Conservation (phyloP, 1,284 basidiomycete genomes). For the Inonotus hispidus region DNA sequence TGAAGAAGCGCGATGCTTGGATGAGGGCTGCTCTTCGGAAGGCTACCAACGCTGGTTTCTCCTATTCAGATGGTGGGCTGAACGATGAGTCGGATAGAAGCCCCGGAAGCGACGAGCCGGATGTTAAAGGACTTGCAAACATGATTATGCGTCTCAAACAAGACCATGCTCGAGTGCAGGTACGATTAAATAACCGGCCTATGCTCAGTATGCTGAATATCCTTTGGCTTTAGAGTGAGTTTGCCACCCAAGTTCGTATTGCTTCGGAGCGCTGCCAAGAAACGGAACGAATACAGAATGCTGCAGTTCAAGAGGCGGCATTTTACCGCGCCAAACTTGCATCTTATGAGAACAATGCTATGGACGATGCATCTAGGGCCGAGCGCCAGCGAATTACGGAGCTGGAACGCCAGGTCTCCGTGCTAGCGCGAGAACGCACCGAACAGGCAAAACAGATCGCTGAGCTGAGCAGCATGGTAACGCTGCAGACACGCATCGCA, state of each 20-base stretch:
- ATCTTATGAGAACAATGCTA: slow-evolving; percentile 73
- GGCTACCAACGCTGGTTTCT: slow-evolving; percentile 79
- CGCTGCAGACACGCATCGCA: slow-evolving; percentile 71
- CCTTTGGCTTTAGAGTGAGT: slow-evolving; percentile 45
- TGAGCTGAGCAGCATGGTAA: slow-evolving; percentile 68
- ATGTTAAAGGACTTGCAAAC: slow-evolving; percentile 54
- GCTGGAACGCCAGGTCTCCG: slow-evolving; percentile 75
- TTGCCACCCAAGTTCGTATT: slow-evolving; percentile 70
- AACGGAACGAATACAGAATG: slow-evolving; percentile 72
- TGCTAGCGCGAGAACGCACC: slow-evolving; percentile 61
- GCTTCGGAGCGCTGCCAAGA: slow-evolving; percentile 78
- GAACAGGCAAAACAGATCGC: slow-evolving; percentile 66
- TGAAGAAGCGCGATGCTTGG: slow-evolving; percentile 80
- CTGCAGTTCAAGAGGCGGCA: slow-evolving; percentile 90
- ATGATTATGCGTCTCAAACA: slow-evolving; percentile 84
- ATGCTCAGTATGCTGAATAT: slow-evolving; percentile 12
- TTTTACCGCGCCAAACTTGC: slow-evolving; percentile 93
- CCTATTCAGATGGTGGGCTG: slow-evolving; percentile 57
- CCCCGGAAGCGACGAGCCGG: slow-evolving; percentile 31
- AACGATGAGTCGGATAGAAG: slow-evolving; percentile 33
- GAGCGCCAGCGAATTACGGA: slow-evolving; percentile 79
- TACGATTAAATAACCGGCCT: slow-evolving; percentile 33
- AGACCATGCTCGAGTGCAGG: slow-evolving; percentile 85
- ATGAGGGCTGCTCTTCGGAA: slow-evolving; percentile 79
- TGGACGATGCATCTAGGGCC: slow-evolving; percentile 61